A percentile compares a stretch with the other conserved stretches of the same genome.
Evolutionary conservation across 1,284 basidiomycete genomes (phyloP).

Genomic region (Cutaneotrichosporon cavernicola): DNA sequence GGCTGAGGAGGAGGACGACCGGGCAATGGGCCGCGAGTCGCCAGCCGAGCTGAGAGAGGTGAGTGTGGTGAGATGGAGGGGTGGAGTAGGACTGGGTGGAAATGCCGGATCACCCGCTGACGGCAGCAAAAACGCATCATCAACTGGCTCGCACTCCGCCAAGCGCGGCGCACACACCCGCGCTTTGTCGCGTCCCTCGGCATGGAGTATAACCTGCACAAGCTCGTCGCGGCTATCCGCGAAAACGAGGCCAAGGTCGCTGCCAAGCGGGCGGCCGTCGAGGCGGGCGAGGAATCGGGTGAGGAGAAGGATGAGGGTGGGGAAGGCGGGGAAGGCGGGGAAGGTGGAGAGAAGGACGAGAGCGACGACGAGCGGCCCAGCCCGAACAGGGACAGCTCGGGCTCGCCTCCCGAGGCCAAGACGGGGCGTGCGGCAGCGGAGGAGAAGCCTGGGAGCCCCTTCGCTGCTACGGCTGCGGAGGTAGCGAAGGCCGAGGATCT

Average conservation of each 20-base stretch:
- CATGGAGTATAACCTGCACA: conserved; percentile 32
- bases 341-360: conserved; percentile 12
- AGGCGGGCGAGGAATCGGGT: conserved; percentile 8
- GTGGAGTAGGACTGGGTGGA: not conserved
- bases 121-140: conserved; percentile 32
- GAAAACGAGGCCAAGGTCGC: conserved; percentile 4
- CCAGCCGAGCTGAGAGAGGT: conserved; percentile 35
- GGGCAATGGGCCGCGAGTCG: conserved; percentile 39
- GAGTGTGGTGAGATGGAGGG: not conserved
- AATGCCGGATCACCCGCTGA: conserved; percentile 5
- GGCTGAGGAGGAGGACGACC: conserved; percentile 43
- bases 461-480: not conserved
- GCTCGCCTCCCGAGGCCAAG: not conserved
- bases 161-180: conserved; percentile 35
- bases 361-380: not conserved
- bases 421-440: not conserved
- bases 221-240: conserved; percentile 30
- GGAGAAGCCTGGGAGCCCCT: not conserved
- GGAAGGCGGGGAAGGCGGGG: conserved; percentile 14
- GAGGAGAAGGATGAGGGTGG: conserved; percentile 3
- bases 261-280: not conserved
- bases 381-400: not conserved
- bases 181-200: conserved; percentile 31
- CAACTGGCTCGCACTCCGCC: conserved; percentile 43
- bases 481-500: not conserved